Base-by-base conservation (phyloP, 495 filamentous ascomycete species). In the Trichoderma gamsii region DNA sequence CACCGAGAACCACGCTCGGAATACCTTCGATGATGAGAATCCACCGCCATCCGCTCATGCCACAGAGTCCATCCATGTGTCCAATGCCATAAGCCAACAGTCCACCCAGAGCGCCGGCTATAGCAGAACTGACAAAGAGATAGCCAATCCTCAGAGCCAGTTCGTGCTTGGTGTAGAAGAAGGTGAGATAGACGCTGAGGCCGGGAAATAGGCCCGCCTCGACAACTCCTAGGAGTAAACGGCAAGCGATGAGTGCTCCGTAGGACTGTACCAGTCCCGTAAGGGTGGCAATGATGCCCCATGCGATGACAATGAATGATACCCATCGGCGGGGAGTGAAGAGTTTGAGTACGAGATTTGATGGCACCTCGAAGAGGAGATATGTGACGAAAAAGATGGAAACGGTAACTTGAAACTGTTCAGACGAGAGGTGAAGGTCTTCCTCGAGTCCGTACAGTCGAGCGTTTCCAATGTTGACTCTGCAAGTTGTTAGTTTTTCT, bases 381-480 rank as follows among this genome's bases (percentile, higher is more conserved):
- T 86, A 90, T 11, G 89, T 90, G 64, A 92, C 87, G 70, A 92
- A 93, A 35, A 93, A 80, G 71, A 90, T 87, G 8, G 86, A 89
- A 16, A 92, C 86, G 29, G 88, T 82, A 41, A 86, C 78, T 75
- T 92, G 87, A 75, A 88, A 92, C 74, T 91, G 85, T 66, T 88
- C 82, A 18, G 84, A 83, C 8, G 78, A 74, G 61, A 91, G 73
- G 1, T 82, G 79, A 9, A 93, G 79, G 69, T 92, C 90, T 65
- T 83, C 78, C 77, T 91, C 89, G 65, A 93, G 67, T 9, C 80
- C 80, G 70, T 91, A 92, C 35, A 93, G 77, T 11, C 87, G 80
- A 13, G 89, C 88, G 78, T 91, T 92, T 67, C 90, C 90, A 69
- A 94, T 93, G 72, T 92, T 92, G 27, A 92, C 89, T 70, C 80